Evolutionary conservation across 2,329 filamentous ascomycete species (phyloP).

Genomic region (Parafenestella ontariensis): DNA sequence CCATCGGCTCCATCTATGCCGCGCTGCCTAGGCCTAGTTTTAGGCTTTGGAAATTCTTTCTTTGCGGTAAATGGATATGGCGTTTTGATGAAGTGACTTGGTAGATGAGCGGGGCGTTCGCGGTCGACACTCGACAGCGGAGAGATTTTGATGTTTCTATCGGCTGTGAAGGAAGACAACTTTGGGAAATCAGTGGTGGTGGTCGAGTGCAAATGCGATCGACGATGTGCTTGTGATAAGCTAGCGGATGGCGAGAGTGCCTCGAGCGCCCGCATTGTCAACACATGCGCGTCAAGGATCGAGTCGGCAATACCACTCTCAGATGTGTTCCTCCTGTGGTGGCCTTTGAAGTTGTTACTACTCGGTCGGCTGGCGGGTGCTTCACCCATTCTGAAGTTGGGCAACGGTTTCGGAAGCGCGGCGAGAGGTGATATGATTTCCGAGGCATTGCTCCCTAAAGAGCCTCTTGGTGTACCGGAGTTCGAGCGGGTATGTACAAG

Average conservation of each 20-base stretch:
- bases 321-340: constrained; percentile 30
- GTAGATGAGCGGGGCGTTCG: constrained; percentile 25
- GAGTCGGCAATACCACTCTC: constrained; percentile 37
- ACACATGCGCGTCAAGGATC: constrained; percentile 38
- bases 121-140: constrained; percentile 19
- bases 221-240: constrained; percentile 10
- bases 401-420: constrained; percentile 10
- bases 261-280: constrained; percentile 39
- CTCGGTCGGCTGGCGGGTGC: background rate
- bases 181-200: constrained; percentile 13
- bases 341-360: constrained; percentile 3
- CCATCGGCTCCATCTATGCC: constrained; percentile 6
- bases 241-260: constrained; percentile 23
- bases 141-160: constrained; percentile 25
- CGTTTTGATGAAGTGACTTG: constrained; percentile 35
- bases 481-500: constrained; percentile 32
- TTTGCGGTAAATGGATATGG: constrained; percentile 35
- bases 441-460: constrained; percentile 19
- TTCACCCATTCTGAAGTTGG: background rate
- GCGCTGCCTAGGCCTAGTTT: constrained; percentile 22
- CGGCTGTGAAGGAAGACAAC: constrained; percentile 20
- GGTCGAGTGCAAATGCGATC: constrained; percentile 10
- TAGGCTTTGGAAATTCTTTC: constrained; percentile 35
- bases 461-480: constrained; percentile 25
- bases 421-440: constrained; percentile 5